A percentile compares a stretch with the other conserved stretches of the same genome.
These are phyloP conservation scores for Leccinum longicurvipes DNA, from an alignment of 768 basidiomycete species.

Conservation along the genomic window DNA sequence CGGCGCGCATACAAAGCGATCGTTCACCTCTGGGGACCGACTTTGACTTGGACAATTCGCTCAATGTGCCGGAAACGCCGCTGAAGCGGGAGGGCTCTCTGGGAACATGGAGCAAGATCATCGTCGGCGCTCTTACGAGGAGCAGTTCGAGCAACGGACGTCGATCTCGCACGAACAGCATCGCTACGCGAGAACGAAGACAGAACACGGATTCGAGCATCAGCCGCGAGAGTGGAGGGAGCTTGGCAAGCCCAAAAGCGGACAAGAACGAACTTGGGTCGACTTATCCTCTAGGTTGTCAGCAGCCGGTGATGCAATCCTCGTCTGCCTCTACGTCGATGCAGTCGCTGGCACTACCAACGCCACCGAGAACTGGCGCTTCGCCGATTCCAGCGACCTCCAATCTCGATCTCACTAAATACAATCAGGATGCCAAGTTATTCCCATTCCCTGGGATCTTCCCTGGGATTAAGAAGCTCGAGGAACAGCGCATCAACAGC, in stretches of 20 bases:
- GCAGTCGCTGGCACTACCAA: slow-evolving; percentile 56
- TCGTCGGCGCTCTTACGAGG: slow-evolving; percentile 65
- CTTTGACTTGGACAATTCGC: slow-evolving; percentile 47
- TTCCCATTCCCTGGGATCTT: slow-evolving; percentile 93
- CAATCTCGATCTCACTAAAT: slow-evolving; percentile 66
- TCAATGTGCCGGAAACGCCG: slow-evolving; percentile 40
- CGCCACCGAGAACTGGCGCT: slow-evolving; percentile 51
- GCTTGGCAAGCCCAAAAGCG: slow-evolving; percentile 58
- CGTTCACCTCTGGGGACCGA: slow-evolving; percentile 54
- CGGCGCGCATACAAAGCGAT: slow-evolving; percentile 57
- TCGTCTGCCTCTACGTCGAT: slow-evolving; percentile 65
- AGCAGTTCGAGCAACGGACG: slow-evolving; percentile 65
- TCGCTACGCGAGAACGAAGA: slow-evolving; percentile 61
- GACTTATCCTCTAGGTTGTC: slow-evolving; percentile 41
- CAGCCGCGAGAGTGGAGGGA: slow-evolving; percentile 74
- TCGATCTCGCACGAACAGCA: slow-evolving; percentile 77
- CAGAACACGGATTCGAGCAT: slow-evolving; percentile 70
- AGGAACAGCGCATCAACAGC: slow-evolving; percentile 59
- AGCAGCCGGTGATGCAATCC: slow-evolving; percentile 56
- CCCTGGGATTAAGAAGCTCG: slow-evolving; percentile 78
- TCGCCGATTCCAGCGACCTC: slow-evolving; percentile 81
- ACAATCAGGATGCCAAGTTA: slow-evolving; percentile 66
- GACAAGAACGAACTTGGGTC: slow-evolving; percentile 46
- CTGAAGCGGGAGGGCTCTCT: slow-evolving; percentile 59
- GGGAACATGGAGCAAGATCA: slow-evolving; percentile 62